Evolutionary conservation across 805 yeast species (phyloP), one percentile per base, ranked within the genome.

Genomic region (Ogataea thermomethanolica): DNA sequence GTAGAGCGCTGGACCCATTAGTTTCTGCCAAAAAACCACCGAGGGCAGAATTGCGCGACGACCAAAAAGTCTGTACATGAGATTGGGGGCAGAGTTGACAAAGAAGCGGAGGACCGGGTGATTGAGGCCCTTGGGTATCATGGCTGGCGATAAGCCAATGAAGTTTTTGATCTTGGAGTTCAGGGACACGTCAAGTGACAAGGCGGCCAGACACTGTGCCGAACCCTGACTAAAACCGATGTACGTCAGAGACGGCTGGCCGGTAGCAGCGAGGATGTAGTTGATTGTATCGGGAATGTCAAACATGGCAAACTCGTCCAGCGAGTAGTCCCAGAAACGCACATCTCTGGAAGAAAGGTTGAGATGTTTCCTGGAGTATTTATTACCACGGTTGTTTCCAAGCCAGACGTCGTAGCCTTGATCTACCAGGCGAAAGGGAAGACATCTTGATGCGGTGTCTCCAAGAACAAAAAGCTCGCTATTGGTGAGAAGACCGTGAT

Each of bases 171-270:
- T 65, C 42, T 72, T 70, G 61, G 61, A 50, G 59, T 85, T 86
- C 41, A 90, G 67, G 2, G 71, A 69, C 7, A 82, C 79, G 55
- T 80, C 78, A 12, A 81, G 53, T 0, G 93, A 76, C 15, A 88
- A 66, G 8, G 95, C 73, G 0, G 95, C 96, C 60, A 90, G 81
- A 29, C 88, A 88, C 61, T 91, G 97, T 1, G 97, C 95, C 0
- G 95, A 80, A 14, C 98, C 98, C 61, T 90, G 98, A 20, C 90
- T 80, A 55, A 91, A 91, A 1, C 97, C 98, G 48, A 91, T 73
- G 55, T 88, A 90, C 1, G 79, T 74, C 26, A 90, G 61, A 23
- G 62, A 49, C 20, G 49, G 8, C 46, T 54, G 62, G 8, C 66
- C 59, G 1, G 90, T 76, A 21, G 61, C 64, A 3, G 66, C 56